Percentiles rank a stretch among this genome's conserved stretches.
phyloP scores from a whole-genome alignment of 106 monocot genomes.

The Acorus gramineus region DNA sequence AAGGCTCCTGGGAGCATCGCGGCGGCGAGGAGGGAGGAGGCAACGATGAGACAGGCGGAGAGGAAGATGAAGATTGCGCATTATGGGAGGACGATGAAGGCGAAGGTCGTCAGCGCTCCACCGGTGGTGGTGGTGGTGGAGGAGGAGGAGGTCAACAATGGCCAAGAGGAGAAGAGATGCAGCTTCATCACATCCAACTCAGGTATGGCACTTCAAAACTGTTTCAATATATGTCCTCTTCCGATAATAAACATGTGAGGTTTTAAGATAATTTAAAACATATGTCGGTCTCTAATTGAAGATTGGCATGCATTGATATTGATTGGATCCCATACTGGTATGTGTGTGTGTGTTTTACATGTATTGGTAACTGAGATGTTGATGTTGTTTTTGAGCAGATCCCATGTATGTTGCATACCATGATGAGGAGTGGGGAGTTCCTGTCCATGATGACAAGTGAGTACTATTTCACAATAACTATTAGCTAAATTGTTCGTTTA shows the following conservation, averaged over 20 bases:
- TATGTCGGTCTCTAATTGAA: no score
- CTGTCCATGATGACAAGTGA: conserved; percentile 62
- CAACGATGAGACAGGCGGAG: conserved; percentile 40
- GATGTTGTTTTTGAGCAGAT: conserved; percentile 2
- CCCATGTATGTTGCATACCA: conserved; percentile 43
- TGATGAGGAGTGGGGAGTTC: conserved; percentile 52
- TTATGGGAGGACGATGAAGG: conserved; percentile 46
- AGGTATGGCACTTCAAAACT: conserved; percentile 19
- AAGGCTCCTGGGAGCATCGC: conserved; percentile 64
- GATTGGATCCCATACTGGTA: no score
- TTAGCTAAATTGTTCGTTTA: no score
- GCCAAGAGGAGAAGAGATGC: conserved; percentile 60
- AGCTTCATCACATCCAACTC: conserved; percentile 69
- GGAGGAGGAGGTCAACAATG: background rate
- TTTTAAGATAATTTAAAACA: no score
- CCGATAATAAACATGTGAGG: no score
- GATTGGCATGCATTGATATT: no score
- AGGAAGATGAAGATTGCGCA: conserved; percentile 74
- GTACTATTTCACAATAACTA: background rate
- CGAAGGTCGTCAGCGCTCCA: conserved; percentile 19
- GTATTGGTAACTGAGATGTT: no score
- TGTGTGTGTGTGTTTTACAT: no score
- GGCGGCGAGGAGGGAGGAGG: conserved; percentile 65
- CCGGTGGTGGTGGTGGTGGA: background rate
- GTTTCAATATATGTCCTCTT: no score